Conservation (phyloP, 345 rosid genomes). For the Moricandia moricandioides region DNA sequence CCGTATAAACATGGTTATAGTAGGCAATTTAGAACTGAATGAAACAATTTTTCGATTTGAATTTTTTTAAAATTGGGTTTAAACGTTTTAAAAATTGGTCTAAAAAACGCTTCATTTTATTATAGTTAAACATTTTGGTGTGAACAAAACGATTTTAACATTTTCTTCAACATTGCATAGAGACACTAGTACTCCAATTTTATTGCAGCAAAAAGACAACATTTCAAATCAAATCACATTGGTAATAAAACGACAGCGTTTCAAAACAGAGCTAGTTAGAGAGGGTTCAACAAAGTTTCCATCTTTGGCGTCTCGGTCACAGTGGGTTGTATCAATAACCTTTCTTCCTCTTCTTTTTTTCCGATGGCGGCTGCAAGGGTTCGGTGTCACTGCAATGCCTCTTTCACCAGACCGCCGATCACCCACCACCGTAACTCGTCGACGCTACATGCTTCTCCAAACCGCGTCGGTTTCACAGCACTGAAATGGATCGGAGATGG, state of each 20-base stretch:
- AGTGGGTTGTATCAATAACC: neutral
- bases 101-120: no score
- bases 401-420: constrained; percentile 21
- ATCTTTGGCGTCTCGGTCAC: neutral
- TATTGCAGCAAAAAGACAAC: neutral
- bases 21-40: no score
- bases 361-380: constrained; percentile 41
- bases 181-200: no score
- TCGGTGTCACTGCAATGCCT: constrained; percentile 28
- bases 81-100: no score
- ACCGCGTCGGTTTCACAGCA: constrained; percentile 23
- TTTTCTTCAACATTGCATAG: no score
- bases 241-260: neutral
- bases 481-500: constrained; percentile 32
- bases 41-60: no score
- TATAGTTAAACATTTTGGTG: no score
- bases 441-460: constrained; percentile 26
- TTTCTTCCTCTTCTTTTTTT: constrained; percentile 11
- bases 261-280: neutral
- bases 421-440: constrained; percentile 28
- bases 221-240: neutral
- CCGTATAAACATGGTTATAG: no score
- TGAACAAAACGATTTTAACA: no score
- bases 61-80: no score
- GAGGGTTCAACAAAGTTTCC: neutral